Percentiles rank a stretch among this genome's conserved stretches.
Conservation (phyloP, 177 flowering plant genomes). For the Tripterygium wilfordii region DNA sequence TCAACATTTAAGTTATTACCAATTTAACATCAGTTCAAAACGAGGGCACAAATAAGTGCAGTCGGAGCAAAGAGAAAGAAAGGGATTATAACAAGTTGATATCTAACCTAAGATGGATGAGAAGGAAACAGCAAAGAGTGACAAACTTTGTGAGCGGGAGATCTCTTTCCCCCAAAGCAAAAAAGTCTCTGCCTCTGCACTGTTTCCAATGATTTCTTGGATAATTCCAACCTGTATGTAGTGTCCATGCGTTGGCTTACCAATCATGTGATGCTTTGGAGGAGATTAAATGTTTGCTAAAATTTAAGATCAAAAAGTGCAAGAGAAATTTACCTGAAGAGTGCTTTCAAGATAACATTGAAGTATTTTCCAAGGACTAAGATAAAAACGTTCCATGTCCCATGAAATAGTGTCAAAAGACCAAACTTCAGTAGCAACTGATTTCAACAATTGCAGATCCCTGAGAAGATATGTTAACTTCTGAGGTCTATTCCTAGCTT, state of each 20-base stretch:
- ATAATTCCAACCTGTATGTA: slow-evolving; percentile 62
- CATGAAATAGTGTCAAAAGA: slow-evolving; percentile 18
- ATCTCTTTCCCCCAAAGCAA: slow-evolving; percentile 62
- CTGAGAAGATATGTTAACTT: slow-evolving; percentile 18
- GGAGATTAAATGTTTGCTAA: too few species aligned
- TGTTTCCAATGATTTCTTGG: slow-evolving; percentile 76
- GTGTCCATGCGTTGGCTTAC: too few species aligned
- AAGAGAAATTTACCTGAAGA: slow-evolving; percentile 58
- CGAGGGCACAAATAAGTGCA: not conserved
- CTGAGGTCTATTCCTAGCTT: slow-evolving; percentile 18
- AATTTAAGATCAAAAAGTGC: not conserved
- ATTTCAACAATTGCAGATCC: slow-evolving; percentile 31
- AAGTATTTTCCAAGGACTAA: slow-evolving; percentile 88
- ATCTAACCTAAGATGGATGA: slow-evolving; percentile 65
- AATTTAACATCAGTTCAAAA: not conserved
- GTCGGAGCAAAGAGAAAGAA: not conserved
- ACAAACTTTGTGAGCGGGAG: slow-evolving; percentile 50
- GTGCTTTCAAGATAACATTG: slow-evolving; percentile 81
- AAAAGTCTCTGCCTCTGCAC: slow-evolving; percentile 65
- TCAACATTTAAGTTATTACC: not conserved
- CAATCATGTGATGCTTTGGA: too few species aligned
- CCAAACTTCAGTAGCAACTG: slow-evolving; percentile 49
- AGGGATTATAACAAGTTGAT: slow-evolving; percentile 1
- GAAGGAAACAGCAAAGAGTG: slow-evolving; percentile 56
- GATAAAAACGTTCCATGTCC: slow-evolving; percentile 31